Evolutionary conservation across 2,329 filamentous ascomycete species (phyloP).

Genomic region (Tolypocladium sp.): DNA sequence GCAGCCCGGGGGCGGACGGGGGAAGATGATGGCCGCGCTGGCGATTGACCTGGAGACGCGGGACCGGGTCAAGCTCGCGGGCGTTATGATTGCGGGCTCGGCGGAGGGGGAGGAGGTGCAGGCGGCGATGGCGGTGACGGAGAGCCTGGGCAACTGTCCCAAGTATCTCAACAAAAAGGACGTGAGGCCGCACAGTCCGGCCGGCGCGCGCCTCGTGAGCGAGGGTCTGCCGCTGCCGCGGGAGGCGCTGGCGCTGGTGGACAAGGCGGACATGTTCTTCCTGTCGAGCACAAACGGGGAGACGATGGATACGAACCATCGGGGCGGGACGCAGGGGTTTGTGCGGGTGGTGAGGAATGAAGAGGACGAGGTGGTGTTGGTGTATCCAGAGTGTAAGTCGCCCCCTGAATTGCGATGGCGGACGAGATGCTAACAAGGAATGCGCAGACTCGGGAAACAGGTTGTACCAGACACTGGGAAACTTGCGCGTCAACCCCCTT

Average conservation of each 20-base stretch:
- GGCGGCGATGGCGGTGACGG: conserved; percentile 59
- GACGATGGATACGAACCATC: conserved; percentile 78
- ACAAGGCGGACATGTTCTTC: conserved; percentile 67
- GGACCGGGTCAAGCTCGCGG: conserved; percentile 66
- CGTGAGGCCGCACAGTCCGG: conserved; percentile 38
- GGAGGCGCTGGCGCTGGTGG: conserved; percentile 50
- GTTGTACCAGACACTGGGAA: conserved; percentile 76
- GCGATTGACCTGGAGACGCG: conserved; percentile 43
- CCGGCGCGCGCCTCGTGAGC: conserved; percentile 37
- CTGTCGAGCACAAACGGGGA: conserved; percentile 56
- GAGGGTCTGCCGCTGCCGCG: conserved; percentile 34
- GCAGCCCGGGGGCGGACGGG: conserved; percentile 26
- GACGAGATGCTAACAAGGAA: neutral
- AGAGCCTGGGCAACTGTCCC: conserved; percentile 73
- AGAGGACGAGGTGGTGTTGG: conserved; percentile 37
- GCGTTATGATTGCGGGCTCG: conserved; percentile 55
- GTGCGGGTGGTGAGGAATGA: conserved; percentile 56
- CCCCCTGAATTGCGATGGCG: neutral
- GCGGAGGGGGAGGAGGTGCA: conserved; percentile 25
- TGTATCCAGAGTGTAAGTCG: conserved; percentile 65
- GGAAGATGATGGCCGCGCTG: conserved; percentile 38
- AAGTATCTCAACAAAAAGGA: conserved; percentile 76
- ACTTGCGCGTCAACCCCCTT: conserved; percentile 56
- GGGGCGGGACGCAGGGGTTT: conserved; percentile 68
- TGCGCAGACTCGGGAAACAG: conserved; percentile 61